Evolutionary conservation across 345 rosid species (phyloP), one percentile per base, ranked within the genome.

Genomic region (Cardamine resedifolia): DNA sequence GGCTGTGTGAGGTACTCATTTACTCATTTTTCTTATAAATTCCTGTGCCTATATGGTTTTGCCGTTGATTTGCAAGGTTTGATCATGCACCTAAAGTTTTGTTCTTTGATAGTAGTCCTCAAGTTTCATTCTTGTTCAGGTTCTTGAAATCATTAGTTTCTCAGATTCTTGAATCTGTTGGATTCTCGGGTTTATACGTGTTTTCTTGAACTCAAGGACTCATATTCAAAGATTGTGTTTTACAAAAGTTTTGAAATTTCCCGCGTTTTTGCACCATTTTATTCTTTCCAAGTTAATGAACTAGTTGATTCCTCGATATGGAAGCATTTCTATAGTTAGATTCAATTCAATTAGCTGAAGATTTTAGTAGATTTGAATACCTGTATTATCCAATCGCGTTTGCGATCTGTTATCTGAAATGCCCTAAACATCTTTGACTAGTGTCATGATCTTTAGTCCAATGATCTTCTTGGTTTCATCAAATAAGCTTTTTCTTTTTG

Each of bases 1-100:
- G 96, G 96, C 68, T 87, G 78, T 60, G 86, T 89, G 10, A 95
- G 99, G 99, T 94, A 79, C 38, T 58, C 27, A 20, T 28, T 44
- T 1, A 0, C 21, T 39, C 18, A 0, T 5, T 15, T 33, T 43
- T 38, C 18, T 51, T 9, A 23, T 23, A 48, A 33, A 8, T 9
- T 64, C 5, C 0, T 1, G 8, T 15, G 20, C 7, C 36, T 58
- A n/a, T 5, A 14, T 41, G 47, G 0, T 19, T 19, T 18, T 7
- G 4, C 19, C 7, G 10, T 16, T 50, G 30, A 50, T 50, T 3
- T 2, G 3, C 2, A 2, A 24, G n/a, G 36, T 48, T 33, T 50
- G 48, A 21, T n/a, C 23, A 26, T 64, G 23, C 33, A 66, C 2
- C n/a, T 20, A 20, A 48, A 31, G 44, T 20, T 48, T 24, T 47